Evolutionary conservation across 306 rosid species (phyloP), one percentile per base, ranked within the genome.

Genomic region (Lupinus albus): DNA sequence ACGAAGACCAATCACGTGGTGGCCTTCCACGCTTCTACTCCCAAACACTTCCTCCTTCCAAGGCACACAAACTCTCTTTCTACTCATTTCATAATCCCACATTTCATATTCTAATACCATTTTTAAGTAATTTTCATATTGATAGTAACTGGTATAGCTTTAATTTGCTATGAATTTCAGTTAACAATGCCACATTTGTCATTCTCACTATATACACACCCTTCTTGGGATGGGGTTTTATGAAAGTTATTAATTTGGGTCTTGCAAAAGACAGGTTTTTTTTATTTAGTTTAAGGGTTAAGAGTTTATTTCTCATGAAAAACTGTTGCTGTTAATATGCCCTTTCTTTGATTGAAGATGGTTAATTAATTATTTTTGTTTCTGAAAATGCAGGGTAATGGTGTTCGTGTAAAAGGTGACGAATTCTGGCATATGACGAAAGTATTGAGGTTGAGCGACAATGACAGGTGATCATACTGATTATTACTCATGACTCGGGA

Each of bases 351-450:
- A 8, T 68, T 63, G 41, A 64, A 56, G 14, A 14, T 61, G 4
- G 15, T 64, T 14, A 32, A 2, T 25, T 33, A 6, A 16, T 8
- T 17, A 4, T 28, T 33, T 68, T n/a, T 53, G 30, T 68, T 20
- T 46, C 13, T 64, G 21, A 21, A 12, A 70, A n/a, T 76, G 75
- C 86, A 89, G 97, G 98, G 98, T 18, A 75, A 64, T 71, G 72
- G 76, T 57, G 73, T 93, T 59, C 84, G 86, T 7, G 82, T 93
- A 11, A 78, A 85, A 74, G 96, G 96, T 18, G 97, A 89, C 81
- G 98, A 93, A 47, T 83, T 93, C 68, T 88, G 94, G 96, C 98
- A 93, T 69, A 89, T 93, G 94, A 86, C 94, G 9, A 89, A 89
- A 75, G 96, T 88, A 15, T 80, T 93, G 71, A 87, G 98, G 76